phyloP scores from a whole-genome alignment of 768 basidiomycete species.

The Suillus variegatus region DNA sequence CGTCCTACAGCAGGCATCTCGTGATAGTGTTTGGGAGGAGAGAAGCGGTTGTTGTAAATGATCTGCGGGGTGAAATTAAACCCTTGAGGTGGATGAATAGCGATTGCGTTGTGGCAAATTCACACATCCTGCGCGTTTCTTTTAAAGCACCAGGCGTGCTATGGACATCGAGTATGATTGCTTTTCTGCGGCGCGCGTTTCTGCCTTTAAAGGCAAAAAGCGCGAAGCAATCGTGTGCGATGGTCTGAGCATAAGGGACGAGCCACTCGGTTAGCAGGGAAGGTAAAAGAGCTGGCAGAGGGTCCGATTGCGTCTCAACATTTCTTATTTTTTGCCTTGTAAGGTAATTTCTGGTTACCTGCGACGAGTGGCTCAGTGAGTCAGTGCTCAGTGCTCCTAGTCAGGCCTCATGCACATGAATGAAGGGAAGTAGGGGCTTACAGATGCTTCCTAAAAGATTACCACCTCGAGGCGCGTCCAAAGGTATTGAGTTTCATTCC shows the following conservation, averaged over 20 bases:
- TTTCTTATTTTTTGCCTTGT: neutral
- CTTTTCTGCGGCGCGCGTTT: slow-evolving; percentile 20
- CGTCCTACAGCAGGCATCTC: neutral
- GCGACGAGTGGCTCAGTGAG: neutral
- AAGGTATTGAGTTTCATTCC: neutral
- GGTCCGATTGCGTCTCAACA: neutral
- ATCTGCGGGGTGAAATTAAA: neutral
- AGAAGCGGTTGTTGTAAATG: neutral
- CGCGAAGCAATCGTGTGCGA: slow-evolving; percentile 21
- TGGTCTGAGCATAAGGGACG: slow-evolving; percentile 18
- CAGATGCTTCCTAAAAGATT: neutral
- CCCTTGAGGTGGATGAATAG: neutral
- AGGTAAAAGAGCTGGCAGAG: neutral
- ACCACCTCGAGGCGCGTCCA: neutral
- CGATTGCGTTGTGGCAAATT: slow-evolving; percentile 4
- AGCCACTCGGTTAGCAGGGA: neutral
- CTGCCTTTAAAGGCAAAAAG: slow-evolving; percentile 21
- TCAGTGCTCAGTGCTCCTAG: neutral
- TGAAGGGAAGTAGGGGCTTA: neutral
- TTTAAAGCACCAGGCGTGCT: slow-evolving; percentile 26
- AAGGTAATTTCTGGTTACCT: neutral
- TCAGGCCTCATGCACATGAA: neutral
- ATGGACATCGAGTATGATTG: slow-evolving; percentile 26
- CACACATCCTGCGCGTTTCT: slow-evolving; percentile 8
- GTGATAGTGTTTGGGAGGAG: neutral